phyloP scores from a whole-genome alignment of 164 flowering plant genomes.

The Vitis riparia region DNA sequence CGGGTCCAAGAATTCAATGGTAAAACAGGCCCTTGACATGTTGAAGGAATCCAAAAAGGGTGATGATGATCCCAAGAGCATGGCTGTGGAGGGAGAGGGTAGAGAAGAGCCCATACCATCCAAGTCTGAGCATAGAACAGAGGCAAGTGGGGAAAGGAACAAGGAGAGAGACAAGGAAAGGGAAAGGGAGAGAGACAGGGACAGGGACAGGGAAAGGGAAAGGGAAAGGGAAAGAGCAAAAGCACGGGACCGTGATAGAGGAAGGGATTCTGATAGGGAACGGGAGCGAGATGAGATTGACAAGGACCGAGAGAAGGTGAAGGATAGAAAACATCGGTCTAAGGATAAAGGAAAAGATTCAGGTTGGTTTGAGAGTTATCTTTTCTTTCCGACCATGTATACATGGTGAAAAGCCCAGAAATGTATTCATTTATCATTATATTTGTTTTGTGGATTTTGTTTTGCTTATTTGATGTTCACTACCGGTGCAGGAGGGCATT shows the following conservation, averaged over 20 bases:
- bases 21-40: constrained; percentile 47
- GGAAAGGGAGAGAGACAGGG: not conserved
- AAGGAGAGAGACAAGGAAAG: constrained; percentile 21
- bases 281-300: constrained; percentile 50
- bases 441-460: not conserved
- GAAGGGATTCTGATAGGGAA: constrained; percentile 73
- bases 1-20: constrained; percentile 44
- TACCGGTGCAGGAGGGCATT: constrained; percentile 50
- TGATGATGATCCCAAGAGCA: constrained; percentile 58
- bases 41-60: constrained; percentile 64
- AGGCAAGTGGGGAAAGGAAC: constrained; percentile 51
- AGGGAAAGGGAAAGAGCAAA: constrained; percentile 25
- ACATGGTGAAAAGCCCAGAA: too few species aligned
- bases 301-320: constrained; percentile 59
- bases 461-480: not conserved
- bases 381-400: not conserved
- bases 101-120: constrained; percentile 46
- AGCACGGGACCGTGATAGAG: constrained; percentile 57
- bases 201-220: constrained; percentile 16
- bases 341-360: constrained; percentile 67
- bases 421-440: not conserved
- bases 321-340: constrained; percentile 69
- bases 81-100: constrained; percentile 40
- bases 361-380: constrained; percentile 26
- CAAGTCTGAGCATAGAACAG: constrained; percentile 47